Evolutionary conservation across 305 asterid species (phyloP).

Genomic region (Fraxinus sp.): DNA sequence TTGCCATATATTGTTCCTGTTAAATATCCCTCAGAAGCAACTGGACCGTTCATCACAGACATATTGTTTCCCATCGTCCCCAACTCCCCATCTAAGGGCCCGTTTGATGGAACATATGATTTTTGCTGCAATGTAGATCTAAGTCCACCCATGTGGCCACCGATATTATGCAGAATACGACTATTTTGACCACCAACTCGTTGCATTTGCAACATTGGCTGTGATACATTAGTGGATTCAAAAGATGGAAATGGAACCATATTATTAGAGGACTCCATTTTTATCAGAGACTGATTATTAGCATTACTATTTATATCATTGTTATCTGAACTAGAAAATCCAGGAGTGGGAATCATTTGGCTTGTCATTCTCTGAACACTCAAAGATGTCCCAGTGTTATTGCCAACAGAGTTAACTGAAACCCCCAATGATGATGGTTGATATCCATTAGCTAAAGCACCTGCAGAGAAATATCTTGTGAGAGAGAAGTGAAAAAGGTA

Average conservation of each 20-base stretch:
- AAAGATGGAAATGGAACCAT: constrained; percentile 51
- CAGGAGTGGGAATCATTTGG: constrained; percentile 98
- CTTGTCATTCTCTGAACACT: constrained; percentile 66
- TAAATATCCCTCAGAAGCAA: constrained; percentile 56
- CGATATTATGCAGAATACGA: constrained; percentile 74
- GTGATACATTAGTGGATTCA: constrained; percentile 59
- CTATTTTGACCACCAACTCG: constrained; percentile 76
- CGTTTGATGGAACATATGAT: constrained; percentile 66
- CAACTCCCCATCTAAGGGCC: constrained; percentile 59
- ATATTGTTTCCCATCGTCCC: constrained; percentile 66
- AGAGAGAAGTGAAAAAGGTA: constrained; percentile 21
- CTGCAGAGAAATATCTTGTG: constrained; percentile 34
- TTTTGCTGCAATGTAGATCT: constrained; percentile 80
- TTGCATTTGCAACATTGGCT: constrained; percentile 74
- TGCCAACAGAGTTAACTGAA: constrained; percentile 57
- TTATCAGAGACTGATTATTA: constrained; percentile 50
- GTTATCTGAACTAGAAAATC: constrained; percentile 54
- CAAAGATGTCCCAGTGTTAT: constrained; percentile 54
- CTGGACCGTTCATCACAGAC: constrained; percentile 46
- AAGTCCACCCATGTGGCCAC: constrained; percentile 74
- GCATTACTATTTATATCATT: constrained; percentile 43
- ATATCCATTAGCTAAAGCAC: constrained; percentile 50
- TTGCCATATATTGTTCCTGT: constrained; percentile 51
- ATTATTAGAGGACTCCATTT: constrained; percentile 55
- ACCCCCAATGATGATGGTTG: constrained; percentile 63